Percentiles rank a stretch among this genome's conserved stretches.
These are phyloP conservation scores for Coprinopsis strossmayeri DNA, from an alignment of 768 basidiomycete genomes.

Conservation along the genomic window DNA sequence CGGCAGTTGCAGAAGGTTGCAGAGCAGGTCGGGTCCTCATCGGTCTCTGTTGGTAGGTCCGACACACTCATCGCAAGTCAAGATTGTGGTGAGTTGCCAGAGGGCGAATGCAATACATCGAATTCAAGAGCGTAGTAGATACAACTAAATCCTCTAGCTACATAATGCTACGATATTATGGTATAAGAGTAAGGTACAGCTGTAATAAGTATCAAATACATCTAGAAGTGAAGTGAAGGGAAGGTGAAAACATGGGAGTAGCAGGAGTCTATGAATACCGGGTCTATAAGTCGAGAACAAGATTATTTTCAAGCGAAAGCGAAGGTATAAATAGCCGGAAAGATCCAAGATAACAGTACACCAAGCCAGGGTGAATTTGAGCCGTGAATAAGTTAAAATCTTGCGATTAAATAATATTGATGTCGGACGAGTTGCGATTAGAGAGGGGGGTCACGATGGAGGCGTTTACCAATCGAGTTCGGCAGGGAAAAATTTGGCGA, in stretches of 20 bases:
- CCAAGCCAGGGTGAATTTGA: too few species aligned
- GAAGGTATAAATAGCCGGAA: neutral
- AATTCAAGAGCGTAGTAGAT: neutral
- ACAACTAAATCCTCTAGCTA: neutral
- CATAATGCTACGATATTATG: constrained; percentile 4
- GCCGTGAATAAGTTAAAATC: too few species aligned
- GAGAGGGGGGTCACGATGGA: neutral
- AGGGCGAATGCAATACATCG: neutral
- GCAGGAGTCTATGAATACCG: constrained; percentile 6
- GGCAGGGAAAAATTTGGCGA: constrained; percentile 80
- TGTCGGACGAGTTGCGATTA: neutral
- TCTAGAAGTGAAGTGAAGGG: neutral
- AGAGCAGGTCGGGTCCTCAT: too few species aligned
- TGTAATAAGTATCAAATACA: neutral
- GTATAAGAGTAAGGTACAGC: constrained; percentile 3
- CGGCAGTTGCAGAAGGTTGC: too few species aligned
- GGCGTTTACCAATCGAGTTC: constrained; percentile 67
- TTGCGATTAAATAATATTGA: too few species aligned
- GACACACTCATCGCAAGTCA: too few species aligned
- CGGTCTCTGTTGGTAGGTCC: too few species aligned
- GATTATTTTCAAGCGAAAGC: neutral
- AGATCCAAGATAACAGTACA: too few species aligned
- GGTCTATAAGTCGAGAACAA: constrained; percentile 6
- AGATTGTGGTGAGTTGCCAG: neutral
- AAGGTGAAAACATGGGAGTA: neutral